Evolutionary conservation across 371 early-diverging fungal genomes (phyloP).

Genomic region (Mortierella sp.): DNA sequence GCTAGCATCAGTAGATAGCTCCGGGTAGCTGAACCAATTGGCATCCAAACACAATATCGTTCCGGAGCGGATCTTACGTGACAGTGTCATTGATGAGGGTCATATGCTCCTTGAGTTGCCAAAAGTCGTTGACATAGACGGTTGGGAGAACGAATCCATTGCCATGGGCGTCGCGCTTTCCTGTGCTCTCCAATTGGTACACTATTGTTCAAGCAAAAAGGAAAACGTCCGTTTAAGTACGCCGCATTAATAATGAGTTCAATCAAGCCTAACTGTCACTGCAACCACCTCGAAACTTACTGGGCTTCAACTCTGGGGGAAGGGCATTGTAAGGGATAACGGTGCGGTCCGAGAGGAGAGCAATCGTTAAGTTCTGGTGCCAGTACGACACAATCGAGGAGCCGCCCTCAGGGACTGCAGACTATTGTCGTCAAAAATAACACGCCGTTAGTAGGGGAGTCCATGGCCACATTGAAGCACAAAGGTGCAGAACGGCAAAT

Average conservation of each 20-base stretch:
- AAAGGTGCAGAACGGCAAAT: background rate
- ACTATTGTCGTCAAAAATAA: slow-evolving; percentile 14
- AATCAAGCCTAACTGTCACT: too few relatives aligned
- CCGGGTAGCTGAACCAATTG: background rate
- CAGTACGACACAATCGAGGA: slow-evolving; percentile 84
- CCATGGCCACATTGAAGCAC: background rate
- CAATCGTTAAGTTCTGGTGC: slow-evolving; percentile 87
- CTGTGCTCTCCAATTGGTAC: slow-evolving; percentile 62
- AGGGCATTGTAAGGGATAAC: slow-evolving; percentile 63
- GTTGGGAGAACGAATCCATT: slow-evolving; percentile 77
- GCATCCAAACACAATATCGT: background rate
- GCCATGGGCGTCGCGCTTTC: slow-evolving; percentile 58
- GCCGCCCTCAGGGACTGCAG: slow-evolving; percentile 28
- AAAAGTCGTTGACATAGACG: slow-evolving; percentile 89
- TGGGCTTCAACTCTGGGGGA: slow-evolving; percentile 66
- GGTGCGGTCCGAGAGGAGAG: slow-evolving; percentile 68
- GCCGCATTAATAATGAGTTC: too few relatives aligned
- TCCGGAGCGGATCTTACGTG: slow-evolving; percentile 51
- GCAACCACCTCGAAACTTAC: slow-evolving; percentile 49
- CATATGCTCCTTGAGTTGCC: slow-evolving; percentile 84
- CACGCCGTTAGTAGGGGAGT: background rate
- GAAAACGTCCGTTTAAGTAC: background rate
- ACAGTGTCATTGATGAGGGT: slow-evolving; percentile 82
- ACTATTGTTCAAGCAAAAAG: slow-evolving; percentile 39
- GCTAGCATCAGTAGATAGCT: background rate